A percentile compares a stretch with the other conserved stretches of the same genome.
These are phyloP conservation scores for Microascus cirrosus DNA, from an alignment of 2,329 filamentous ascomycete species.

Conservation along the genomic window DNA sequence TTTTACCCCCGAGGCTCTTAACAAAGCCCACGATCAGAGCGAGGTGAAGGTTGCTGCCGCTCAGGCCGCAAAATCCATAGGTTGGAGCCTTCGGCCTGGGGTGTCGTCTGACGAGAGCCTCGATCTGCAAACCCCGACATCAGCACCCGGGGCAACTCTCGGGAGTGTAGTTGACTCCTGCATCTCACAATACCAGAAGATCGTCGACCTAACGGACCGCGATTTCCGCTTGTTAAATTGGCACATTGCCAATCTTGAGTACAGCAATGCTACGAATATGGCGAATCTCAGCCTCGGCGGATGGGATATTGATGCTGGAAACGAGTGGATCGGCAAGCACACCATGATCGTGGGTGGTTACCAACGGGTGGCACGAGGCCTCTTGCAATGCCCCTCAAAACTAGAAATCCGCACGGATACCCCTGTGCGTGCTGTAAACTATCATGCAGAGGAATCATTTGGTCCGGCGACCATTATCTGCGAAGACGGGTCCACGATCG, in stretches of 20 bases:
- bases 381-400: slow-evolving; percentile 65
- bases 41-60: slow-evolving; percentile 36
- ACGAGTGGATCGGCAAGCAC: slow-evolving; percentile 93
- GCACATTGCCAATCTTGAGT: slow-evolving; percentile 97
- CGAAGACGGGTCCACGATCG: slow-evolving; percentile 62
- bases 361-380: slow-evolving; percentile 79
- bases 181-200: slow-evolving; percentile 73
- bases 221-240: slow-evolving; percentile 91
- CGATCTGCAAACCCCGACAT: slow-evolving; percentile 56
- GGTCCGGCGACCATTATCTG: slow-evolving; percentile 56
- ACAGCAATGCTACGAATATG: slow-evolving; percentile 87
- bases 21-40: background rate
- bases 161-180: slow-evolving; percentile 88
- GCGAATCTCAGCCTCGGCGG: slow-evolving; percentile 77
- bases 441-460: slow-evolving; percentile 37
- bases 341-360: slow-evolving; percentile 91
- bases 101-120: slow-evolving; percentile 55
- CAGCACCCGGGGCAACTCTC: slow-evolving; percentile 58
- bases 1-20: slow-evolving; percentile 39
- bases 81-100: slow-evolving; percentile 64
- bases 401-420: slow-evolving; percentile 68
- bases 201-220: slow-evolving; percentile 73
- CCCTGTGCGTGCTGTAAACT: slow-evolving; percentile 59
- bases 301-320: slow-evolving; percentile 96
- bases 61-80: slow-evolving; percentile 67